Evolutionary conservation across 768 basidiomycete genomes (phyloP).

Genomic region (Rubroboletus pulcherrimus): DNA sequence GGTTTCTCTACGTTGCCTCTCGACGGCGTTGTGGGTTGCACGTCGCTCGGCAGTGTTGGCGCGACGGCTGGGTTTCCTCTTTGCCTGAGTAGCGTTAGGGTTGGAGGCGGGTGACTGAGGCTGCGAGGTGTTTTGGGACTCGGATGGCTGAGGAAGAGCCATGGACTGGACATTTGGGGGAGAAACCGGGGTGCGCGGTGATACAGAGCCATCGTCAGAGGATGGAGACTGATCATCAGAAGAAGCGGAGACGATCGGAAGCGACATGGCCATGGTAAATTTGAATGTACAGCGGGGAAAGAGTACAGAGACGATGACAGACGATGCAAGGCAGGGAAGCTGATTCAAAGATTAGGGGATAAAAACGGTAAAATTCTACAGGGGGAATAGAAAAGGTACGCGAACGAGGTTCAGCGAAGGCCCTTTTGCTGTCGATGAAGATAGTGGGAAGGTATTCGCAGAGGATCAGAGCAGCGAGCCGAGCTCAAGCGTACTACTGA

Average conservation of each 20-base stretch:
- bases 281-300: constrained; percentile 14
- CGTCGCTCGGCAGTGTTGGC: constrained; percentile 97
- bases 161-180: constrained; percentile 35
- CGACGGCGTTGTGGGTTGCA: constrained; percentile 96
- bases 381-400: constrained; percentile 35
- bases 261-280: constrained; percentile 35
- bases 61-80: constrained; percentile 80
- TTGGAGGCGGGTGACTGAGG: constrained; percentile 24
- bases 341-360: constrained; percentile 15
- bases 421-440: constrained; percentile 27
- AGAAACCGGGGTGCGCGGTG: constrained; percentile 49
- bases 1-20: constrained; percentile 88
- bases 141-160: constrained; percentile 32
- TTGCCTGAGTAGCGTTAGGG: constrained; percentile 39
- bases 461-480: constrained; percentile 51
- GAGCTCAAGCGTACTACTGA: constrained; percentile 63
- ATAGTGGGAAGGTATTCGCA: constrained; percentile 21
- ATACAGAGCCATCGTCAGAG: constrained; percentile 41
- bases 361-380: constrained; percentile 25
- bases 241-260: constrained; percentile 38
- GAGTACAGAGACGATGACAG: constrained; percentile 10
- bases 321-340: not conserved
- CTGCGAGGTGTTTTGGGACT: constrained; percentile 18
- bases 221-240: constrained; percentile 37
- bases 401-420: constrained; percentile 44